Evolutionary conservation across 1,284 basidiomycete species (phyloP), one percentile per base, ranked within the genome.

Genomic region (Marasmius sp.): DNA sequence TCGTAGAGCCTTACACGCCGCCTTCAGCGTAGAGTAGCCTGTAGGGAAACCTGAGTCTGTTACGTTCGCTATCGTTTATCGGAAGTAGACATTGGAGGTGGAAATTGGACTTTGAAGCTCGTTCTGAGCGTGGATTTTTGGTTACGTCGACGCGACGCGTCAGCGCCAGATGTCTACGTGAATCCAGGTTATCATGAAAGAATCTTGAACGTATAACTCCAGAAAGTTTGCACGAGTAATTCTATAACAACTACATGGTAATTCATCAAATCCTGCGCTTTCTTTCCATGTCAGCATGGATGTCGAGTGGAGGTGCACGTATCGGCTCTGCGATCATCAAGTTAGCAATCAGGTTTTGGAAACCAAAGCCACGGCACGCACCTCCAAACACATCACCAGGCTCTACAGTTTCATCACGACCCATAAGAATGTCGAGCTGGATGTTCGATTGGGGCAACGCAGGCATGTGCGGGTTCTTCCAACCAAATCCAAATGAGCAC

Each of bases 361-460:
- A 22, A 18, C 37, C 16, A n/a, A 3, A 57, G n/a, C 7, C 22
- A 37, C 2, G 39, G 11, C 14, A 60, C 84, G 50, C 66, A 92
- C 92, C 85, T 47, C 79, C 74, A 74, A 95, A 92, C 67, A 94
- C 81, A 69, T 96, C 94, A 1, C 76, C 75, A 7, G 87, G 82
- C 52, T 91, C 89, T 59, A 97, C 80, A 18, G 77, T 81, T 75
- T 96, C 93, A 72, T 98, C 95, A 27, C 89, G 86, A 51, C 95
- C 95, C 85, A 92, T 91, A 58, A 98, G 77, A 68, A 97, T 93
- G 74, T 98, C 95, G 37, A 96, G 85, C 67, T 93, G 89, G 52
- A 97, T 71, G 75, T 97, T 96, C 27, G 89, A 86, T 61, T 84
- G 84, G 41, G 83, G 78, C 64, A 88, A 72, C 33, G 79, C 83